These are phyloP conservation scores for Artomyces pyxidatus DNA, from an alignment of 768 basidiomycete species.

Conservation along the genomic window DNA sequence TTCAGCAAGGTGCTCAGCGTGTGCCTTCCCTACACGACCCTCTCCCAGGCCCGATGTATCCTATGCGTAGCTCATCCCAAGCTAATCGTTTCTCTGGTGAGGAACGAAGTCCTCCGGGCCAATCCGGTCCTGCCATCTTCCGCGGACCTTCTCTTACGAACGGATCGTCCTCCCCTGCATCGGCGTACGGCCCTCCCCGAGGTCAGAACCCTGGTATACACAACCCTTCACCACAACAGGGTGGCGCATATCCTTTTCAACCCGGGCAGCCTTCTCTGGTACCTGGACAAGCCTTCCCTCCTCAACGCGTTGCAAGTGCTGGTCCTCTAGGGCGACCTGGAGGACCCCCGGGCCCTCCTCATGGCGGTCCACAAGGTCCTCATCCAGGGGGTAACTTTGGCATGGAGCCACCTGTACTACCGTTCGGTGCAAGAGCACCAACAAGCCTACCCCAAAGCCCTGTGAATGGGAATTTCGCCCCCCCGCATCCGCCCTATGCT, in stretches of 20 bases:
- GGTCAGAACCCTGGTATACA: neutral
- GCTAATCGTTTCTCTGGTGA: neutral
- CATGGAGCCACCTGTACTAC: neutral
- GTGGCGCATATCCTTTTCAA: neutral
- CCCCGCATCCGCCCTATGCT: conserved; percentile 6
- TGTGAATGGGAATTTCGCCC: conserved; percentile 3
- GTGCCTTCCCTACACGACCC: conserved; percentile 17
- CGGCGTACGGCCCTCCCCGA: neutral
- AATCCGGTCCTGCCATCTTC: neutral
- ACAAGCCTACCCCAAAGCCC: neutral
- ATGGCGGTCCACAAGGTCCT: neutral
- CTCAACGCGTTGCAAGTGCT: neutral
- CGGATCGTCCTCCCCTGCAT: neutral
- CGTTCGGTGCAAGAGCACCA: neutral
- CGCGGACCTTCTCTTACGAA: neutral
- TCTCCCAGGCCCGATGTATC: conserved; percentile 10
- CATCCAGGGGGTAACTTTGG: too few species aligned
- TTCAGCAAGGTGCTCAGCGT: conserved; percentile 19
- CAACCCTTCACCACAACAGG: neutral
- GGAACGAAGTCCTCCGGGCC: neutral
- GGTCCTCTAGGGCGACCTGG: neutral
- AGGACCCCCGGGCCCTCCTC: conserved; percentile 3
- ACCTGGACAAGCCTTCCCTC: neutral
- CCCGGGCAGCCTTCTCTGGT: neutral
- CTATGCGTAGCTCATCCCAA: conserved; percentile 21